A percentile compares a stretch with the other conserved stretches of the same genome.
phyloP scores from a whole-genome alignment of 2,329 filamentous ascomycete species.

The Tolypocladium tropicale region DNA sequence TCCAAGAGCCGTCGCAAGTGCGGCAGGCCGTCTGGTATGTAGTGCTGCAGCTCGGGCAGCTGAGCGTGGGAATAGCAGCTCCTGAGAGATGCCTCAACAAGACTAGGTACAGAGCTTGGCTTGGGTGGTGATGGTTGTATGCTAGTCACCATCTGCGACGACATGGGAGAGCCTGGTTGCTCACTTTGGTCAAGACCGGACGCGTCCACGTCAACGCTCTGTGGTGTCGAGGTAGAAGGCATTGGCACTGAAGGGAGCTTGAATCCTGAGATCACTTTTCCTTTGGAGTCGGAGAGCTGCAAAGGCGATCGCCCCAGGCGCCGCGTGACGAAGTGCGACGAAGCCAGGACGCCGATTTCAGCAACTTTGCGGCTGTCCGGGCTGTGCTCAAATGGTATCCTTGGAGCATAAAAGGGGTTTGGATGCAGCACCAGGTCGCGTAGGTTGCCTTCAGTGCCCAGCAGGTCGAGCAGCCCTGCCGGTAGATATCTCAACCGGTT shows the following conservation, averaged over 20 bases:
- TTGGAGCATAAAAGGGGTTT: slow-evolving; percentile 48
- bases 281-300: slow-evolving; percentile 19
- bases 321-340: slow-evolving; percentile 12
- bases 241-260: slow-evolving; percentile 12
- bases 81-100: slow-evolving; percentile 40
- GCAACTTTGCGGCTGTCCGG: neutral
- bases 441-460: slow-evolving; percentile 35
- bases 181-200: slow-evolving; percentile 2
- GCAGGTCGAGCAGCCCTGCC: slow-evolving; percentile 48
- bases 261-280: slow-evolving; percentile 19
- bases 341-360: neutral
- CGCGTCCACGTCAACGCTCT: slow-evolving; percentile 12
- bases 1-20: slow-evolving; percentile 30
- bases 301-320: slow-evolving; percentile 19
- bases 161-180: neutral
- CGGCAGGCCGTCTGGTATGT: slow-evolving; percentile 30
- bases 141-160: slow-evolving; percentile 1
- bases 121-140: slow-evolving; percentile 6
- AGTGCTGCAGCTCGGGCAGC: slow-evolving; percentile 29
- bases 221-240: slow-evolving; percentile 7
- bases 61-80: slow-evolving; percentile 33
- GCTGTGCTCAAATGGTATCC: slow-evolving; percentile 4
- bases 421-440: slow-evolving; percentile 45
- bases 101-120: slow-evolving; percentile 31
- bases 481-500: slow-evolving; percentile 53